These are phyloP conservation scores for Psidium guajava DNA, from an alignment of 345 rosid species.

Conservation along the genomic window DNA sequence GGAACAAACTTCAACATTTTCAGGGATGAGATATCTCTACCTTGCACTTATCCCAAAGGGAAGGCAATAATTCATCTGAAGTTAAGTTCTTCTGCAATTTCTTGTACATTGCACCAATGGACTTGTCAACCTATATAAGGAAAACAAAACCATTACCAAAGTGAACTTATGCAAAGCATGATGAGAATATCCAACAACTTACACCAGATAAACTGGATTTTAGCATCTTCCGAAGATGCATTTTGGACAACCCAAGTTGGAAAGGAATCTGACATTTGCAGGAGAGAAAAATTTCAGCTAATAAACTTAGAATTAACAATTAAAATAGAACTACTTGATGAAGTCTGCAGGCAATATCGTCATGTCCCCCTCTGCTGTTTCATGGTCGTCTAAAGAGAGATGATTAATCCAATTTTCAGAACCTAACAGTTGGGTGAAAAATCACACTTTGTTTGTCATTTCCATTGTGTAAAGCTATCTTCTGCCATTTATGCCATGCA, in stretches of 20 bases:
- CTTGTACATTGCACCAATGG: conserved; percentile 81
- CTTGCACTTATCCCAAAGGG: conserved; percentile 99
- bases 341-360: not conserved
- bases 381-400: not conserved
- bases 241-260: conserved; percentile 80
- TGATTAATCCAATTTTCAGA: not conserved
- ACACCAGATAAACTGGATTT: conserved; percentile 89
- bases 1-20: not conserved
- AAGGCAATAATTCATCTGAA: conserved; percentile 87
- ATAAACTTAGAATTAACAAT: not conserved
- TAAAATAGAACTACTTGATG: not conserved
- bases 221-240: conserved; percentile 77
- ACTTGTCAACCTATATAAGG: conserved; percentile 63
- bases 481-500: not conserved
- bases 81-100: conserved; percentile 91
- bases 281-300: conserved; percentile 3
- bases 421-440: not conserved
- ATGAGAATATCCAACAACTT: conserved; percentile 9
- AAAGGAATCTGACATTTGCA: conserved; percentile 67
- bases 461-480: not conserved
- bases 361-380: not conserved
- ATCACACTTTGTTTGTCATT: not conserved
- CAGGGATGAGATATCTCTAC: conserved; percentile 15
- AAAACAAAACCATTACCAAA: not conserved
- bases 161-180: not conserved